Evolutionary conservation across 495 filamentous ascomycete species (phyloP).

Genomic region (Podospora fimiseda): DNA sequence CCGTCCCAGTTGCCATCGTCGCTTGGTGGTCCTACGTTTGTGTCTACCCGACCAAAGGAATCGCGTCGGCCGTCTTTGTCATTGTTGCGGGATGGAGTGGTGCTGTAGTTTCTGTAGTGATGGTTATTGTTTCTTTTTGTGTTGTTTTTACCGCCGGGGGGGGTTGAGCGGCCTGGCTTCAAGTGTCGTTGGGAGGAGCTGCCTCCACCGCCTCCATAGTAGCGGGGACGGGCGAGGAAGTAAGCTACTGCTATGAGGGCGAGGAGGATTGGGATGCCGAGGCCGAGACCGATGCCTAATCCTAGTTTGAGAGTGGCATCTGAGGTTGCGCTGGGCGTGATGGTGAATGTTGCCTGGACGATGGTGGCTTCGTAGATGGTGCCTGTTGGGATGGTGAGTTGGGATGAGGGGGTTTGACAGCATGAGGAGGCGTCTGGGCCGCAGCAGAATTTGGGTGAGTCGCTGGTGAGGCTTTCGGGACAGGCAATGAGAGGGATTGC

Average conservation of each 20-base stretch:
- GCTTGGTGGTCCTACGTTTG: not conserved
- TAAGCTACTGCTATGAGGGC: not conserved
- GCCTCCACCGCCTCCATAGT: not conserved
- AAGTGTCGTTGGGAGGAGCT: not conserved
- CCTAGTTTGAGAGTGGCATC: not conserved
- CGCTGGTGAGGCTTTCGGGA: slow-evolving; percentile 6
- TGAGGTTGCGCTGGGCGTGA: not conserved
- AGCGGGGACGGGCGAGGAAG: slow-evolving; percentile 1
- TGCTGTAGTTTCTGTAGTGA: not conserved
- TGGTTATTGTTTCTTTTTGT: not conserved
- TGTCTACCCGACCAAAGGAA: slow-evolving; percentile 1
- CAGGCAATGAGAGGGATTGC: slow-evolving; percentile 16
- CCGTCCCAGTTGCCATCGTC: not conserved
- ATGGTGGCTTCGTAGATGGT: slow-evolving; percentile 6
- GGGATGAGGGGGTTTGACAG: slow-evolving; percentile 7
- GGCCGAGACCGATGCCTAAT: slow-evolving; percentile 1
- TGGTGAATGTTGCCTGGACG: not conserved
- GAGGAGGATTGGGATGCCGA: slow-evolving; percentile 1
- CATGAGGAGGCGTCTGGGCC: slow-evolving; percentile 7
- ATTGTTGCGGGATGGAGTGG: not conserved
- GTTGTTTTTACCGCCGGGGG: not conserved
- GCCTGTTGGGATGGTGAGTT: slow-evolving; percentile 5
- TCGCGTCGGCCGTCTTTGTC: not conserved
- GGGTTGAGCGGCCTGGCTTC: not conserved
- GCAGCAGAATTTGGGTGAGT: slow-evolving; percentile 17